Conservation (phyloP, 129 eudicot species). For the Helichrysum umbraculigerum region DNA sequence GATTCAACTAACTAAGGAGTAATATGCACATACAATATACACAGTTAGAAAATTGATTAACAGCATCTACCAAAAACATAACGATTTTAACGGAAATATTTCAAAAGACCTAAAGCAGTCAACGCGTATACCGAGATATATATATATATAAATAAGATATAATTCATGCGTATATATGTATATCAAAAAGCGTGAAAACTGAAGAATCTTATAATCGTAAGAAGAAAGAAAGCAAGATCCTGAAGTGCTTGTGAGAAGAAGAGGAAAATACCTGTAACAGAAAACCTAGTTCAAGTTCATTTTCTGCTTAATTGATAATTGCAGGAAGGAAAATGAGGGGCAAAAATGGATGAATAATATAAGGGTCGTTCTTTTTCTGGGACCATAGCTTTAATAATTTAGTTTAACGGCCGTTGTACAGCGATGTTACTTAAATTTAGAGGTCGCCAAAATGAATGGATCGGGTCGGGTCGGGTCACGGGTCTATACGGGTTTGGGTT, state of each 20-base stretch:
- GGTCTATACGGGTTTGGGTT: too few species aligned
- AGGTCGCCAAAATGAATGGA: too few species aligned
- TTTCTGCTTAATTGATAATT: conserved; percentile 10
- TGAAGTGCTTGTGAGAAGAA: conserved; percentile 9
- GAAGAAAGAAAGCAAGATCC: conserved; percentile 30
- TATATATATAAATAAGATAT: too few species aligned
- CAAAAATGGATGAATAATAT: conserved; percentile 12
- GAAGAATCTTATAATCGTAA: conserved; percentile 25
- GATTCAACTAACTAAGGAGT: conserved; percentile 5
- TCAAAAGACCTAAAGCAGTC: conserved; percentile 11
- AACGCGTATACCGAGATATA: not conserved
- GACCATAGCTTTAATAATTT: not conserved
- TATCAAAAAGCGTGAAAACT: conserved; percentile 23
- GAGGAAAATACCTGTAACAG: conserved; percentile 18
- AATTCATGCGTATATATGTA: not conserved
- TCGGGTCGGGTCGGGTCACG: too few species aligned
- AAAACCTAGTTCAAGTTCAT: conserved; percentile 17
- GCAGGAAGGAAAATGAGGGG: conserved; percentile 1
- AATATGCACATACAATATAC: not conserved
- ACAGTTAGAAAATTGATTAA: not conserved
- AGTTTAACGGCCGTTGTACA: not conserved
- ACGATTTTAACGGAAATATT: not conserved
- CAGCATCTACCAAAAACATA: conserved; percentile 10
- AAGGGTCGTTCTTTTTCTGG: conserved; percentile 17
- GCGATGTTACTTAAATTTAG: conserved; percentile 2